Evolutionary conservation across 2,329 filamentous ascomycete species (phyloP).

Genomic region (Epichloe amarillans): DNA sequence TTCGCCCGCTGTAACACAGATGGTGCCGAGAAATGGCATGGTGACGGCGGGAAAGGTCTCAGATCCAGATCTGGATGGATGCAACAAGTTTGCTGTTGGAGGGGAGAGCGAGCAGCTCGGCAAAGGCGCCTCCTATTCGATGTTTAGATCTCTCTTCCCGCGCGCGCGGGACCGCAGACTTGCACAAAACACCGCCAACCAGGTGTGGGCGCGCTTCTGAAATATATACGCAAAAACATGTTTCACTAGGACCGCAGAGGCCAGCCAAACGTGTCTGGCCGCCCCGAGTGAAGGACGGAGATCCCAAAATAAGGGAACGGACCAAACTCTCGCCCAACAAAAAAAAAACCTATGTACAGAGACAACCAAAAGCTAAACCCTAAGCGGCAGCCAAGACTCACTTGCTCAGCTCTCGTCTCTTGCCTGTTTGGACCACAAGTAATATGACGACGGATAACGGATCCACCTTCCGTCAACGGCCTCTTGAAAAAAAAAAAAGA

Average conservation of each 20-base stretch:
- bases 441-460: neutral
- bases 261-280: too few species aligned
- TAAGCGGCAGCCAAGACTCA: conserved; percentile 10
- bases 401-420: neutral
- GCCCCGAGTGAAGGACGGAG: too few species aligned
- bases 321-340: neutral
- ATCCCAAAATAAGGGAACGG: too few species aligned
- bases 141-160: neutral
- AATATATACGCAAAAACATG: too few species aligned
- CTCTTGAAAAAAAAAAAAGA: too few species aligned
- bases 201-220: neutral
- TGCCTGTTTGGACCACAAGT: neutral
- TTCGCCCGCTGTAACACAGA: neutral
- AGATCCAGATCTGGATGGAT: conserved; percentile 1
- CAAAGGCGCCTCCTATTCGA: neutral
- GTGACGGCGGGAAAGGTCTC: neutral
- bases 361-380: conserved; percentile 5
- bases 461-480: neutral
- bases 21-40: neutral
- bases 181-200: neutral
- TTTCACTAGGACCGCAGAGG: too few species aligned
- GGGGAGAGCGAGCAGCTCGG: neutral
- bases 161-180: neutral
- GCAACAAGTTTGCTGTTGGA: neutral
- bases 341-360: neutral